These are phyloP conservation scores for Lentinus tigrinus DNA, from an alignment of 768 basidiomycete genomes.

Conservation along the genomic window DNA sequence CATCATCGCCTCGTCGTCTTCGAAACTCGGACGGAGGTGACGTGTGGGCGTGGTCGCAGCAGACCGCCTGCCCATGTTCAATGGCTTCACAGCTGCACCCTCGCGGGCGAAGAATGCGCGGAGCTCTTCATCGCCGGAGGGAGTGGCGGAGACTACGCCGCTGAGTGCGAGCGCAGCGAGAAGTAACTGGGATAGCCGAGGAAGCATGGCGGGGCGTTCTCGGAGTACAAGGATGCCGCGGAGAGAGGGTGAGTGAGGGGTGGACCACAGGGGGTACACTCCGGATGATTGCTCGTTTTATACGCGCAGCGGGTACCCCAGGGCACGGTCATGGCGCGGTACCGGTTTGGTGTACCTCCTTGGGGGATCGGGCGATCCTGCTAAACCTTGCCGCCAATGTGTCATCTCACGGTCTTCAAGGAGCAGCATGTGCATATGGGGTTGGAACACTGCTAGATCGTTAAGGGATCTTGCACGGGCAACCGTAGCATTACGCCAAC, in stretches of 20 bases:
- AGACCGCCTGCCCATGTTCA: constrained; percentile 18
- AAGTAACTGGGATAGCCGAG: constrained; percentile 6
- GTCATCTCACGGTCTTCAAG: neutral
- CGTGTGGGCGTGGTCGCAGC: constrained; percentile 18
- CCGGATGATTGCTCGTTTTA: neutral
- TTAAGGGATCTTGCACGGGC: neutral
- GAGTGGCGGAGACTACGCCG: constrained; percentile 2
- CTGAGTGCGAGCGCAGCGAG: constrained; percentile 9
- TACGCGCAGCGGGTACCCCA: constrained; percentile 3
- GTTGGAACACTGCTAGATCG: neutral
- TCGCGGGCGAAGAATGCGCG: constrained; percentile 14
- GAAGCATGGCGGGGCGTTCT: constrained; percentile 3
- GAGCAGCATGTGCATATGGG: neutral
- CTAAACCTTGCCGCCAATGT: neutral
- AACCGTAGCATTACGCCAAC: neutral
- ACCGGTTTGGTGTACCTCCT: neutral
- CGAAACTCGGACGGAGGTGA: constrained; percentile 20
- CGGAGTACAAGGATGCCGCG: neutral
- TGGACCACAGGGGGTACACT: neutral
- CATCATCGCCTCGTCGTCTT: neutral
- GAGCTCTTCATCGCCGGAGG: constrained; percentile 4
- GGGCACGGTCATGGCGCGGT: neutral
- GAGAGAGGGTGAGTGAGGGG: neutral
- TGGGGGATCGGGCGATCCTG: neutral
- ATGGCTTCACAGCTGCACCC: constrained; percentile 7